A percentile compares a stretch with the other conserved stretches of the same genome.
Evolutionary conservation across 2,329 filamentous ascomycete species (phyloP).

Genomic region (Aureobasidium sp.): DNA sequence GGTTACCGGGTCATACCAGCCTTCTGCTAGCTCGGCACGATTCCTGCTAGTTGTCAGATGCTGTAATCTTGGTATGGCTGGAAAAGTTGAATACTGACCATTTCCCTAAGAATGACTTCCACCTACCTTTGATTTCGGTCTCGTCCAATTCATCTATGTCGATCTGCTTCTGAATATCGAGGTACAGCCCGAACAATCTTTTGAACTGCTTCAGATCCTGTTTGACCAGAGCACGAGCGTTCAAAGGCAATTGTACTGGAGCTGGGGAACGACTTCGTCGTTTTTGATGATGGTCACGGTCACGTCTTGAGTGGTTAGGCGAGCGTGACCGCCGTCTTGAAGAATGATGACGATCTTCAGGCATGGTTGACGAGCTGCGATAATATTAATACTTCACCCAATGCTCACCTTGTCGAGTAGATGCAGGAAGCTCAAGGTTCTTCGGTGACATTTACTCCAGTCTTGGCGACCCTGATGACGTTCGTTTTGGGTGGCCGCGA

Average conservation of each 20-base stretch:
- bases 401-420: too few relatives aligned
- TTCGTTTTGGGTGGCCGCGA: neutral
- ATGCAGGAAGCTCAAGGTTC: neutral
- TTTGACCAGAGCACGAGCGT: conserved; percentile 57
- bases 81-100: conserved; percentile 50
- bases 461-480: conserved; percentile 1
- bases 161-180: conserved; percentile 78
- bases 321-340: conserved; percentile 8
- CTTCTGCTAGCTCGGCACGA: conserved; percentile 71
- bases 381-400: neutral
- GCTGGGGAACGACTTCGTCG: conserved; percentile 14
- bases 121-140: conserved; percentile 70
- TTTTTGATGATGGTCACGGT: neutral
- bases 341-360: neutral
- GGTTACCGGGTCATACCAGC: conserved; percentile 84
- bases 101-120: conserved; percentile 86
- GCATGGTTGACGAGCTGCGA: neutral
- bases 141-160: conserved; percentile 60
- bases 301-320: neutral
- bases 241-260: conserved; percentile 47
- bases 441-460: neutral
- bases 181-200: conserved; percentile 71
- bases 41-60: conserved; percentile 56
- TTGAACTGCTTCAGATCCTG: conserved; percentile 57
- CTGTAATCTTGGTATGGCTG: neutral